phyloP scores from a whole-genome alignment of 129 eudicot species.

The Heracleum sosnowskyi region DNA sequence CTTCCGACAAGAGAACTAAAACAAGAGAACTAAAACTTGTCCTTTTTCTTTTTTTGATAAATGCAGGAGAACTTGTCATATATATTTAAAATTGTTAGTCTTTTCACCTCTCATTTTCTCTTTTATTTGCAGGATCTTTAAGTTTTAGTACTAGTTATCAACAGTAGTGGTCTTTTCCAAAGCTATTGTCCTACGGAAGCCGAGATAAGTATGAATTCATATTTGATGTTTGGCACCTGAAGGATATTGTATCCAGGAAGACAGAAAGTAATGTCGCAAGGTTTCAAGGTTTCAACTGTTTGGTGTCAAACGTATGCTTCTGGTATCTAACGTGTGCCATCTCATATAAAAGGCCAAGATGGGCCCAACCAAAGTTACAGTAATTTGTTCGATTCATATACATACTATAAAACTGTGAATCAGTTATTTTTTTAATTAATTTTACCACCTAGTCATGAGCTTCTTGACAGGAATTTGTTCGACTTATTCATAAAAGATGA shows the following conservation, averaged over 20 bases:
- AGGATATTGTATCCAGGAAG: neutral
- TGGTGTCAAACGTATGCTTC: neutral
- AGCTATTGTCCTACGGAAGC: neutral
- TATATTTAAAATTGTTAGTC: neutral
- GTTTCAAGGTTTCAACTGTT: neutral
- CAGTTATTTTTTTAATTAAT: too few species aligned
- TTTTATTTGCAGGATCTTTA: neutral
- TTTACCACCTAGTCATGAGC: too few species aligned
- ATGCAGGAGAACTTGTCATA: neutral
- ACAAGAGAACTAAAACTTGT: too few species aligned
- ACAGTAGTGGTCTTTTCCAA: neutral
- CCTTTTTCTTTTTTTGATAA: too few species aligned
- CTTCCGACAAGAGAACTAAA: neutral
- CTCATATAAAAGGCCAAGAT: neutral
- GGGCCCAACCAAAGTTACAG: neutral
- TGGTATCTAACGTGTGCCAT: neutral
- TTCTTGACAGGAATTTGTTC: too few species aligned
- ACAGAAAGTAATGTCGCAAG: neutral
- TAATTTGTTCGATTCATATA: too few species aligned
- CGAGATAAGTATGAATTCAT: neutral
- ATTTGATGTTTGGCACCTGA: neutral
- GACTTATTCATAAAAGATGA: too few species aligned
- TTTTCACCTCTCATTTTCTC: neutral
- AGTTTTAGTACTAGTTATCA: neutral
- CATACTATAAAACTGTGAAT: too few species aligned